Percentiles rank a stretch among this genome's conserved stretches.
Conservation (phyloP, 768 basidiomycete species). For the Podaxis sp. region DNA sequence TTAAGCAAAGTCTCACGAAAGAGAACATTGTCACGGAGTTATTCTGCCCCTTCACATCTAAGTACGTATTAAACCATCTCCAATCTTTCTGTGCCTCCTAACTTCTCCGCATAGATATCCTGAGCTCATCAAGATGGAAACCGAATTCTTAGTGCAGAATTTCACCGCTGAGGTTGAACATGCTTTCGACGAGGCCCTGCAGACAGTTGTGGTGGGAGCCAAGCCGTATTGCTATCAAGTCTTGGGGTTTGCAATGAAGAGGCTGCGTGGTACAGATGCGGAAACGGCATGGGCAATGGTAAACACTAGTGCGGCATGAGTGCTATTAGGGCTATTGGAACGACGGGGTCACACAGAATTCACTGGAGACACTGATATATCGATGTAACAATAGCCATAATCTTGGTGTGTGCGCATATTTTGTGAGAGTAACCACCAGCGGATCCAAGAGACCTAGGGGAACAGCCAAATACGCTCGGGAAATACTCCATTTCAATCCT, state of each 20-base stretch:
- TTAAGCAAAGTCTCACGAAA: conserved; percentile 2
- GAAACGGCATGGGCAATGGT: background rate
- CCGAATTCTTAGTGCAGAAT: conserved; percentile 2
- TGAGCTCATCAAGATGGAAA: conserved; percentile 7
- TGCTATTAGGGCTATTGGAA: background rate
- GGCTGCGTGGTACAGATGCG: conserved; percentile 1
- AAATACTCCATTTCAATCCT: too few relatives aligned
- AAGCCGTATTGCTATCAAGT: conserved; percentile 1
- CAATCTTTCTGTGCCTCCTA: background rate
- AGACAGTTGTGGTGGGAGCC: background rate
- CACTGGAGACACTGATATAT: too few relatives aligned
- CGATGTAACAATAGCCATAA: too few relatives aligned
- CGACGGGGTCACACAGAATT: background rate
- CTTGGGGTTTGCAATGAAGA: conserved; percentile 2
- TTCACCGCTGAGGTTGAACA: conserved; percentile 3
- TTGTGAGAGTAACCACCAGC: too few relatives aligned
- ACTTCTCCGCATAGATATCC: background rate
- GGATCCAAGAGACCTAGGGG: too few relatives aligned
- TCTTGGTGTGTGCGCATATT: too few relatives aligned
- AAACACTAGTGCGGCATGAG: background rate
- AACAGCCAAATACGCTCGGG: too few relatives aligned
- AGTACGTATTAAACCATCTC: background rate
- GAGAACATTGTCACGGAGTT: conserved; percentile 16
- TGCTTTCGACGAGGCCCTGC: conserved; percentile 7
- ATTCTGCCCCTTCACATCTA: conserved; percentile 14